phyloP scores from a whole-genome alignment of 2,329 filamentous ascomycete species.

The Claviceps monticola region DNA sequence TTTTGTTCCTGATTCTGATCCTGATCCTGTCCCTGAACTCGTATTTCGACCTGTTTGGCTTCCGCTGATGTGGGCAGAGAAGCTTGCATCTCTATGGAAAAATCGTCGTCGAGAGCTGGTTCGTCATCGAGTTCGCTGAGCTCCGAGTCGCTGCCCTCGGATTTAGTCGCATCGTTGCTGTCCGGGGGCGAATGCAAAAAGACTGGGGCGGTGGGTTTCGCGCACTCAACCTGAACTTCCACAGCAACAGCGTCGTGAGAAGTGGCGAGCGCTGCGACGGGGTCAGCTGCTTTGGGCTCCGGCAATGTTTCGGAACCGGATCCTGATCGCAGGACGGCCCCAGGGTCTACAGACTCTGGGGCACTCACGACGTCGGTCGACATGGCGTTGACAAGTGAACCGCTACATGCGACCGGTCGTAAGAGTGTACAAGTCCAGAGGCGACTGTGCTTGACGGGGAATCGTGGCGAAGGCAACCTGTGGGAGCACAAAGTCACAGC shows the following conservation, averaged over 20 bases:
- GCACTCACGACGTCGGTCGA: conserved; percentile 41
- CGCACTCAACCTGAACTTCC: conserved; percentile 18
- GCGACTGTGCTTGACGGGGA: not conserved
- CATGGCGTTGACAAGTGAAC: conserved; percentile 31
- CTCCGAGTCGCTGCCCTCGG: conserved; percentile 49
- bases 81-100: conserved; percentile 8
- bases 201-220: conserved; percentile 23
- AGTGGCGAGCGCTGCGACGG: conserved; percentile 9
- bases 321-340: conserved; percentile 3
- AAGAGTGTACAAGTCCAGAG: conserved; percentile 11
- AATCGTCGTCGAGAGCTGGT: conserved; percentile 24
- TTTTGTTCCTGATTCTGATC: not conserved
- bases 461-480: not conserved
- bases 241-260: conserved; percentile 14
- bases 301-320: conserved; percentile 15
- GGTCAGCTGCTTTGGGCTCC: conserved; percentile 3
- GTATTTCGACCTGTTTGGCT: conserved; percentile 9
- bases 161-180: conserved; percentile 45
- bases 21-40: not conserved
- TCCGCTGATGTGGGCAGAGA: conserved; percentile 14
- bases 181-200: conserved; percentile 51
- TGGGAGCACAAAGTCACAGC: conserved; percentile 3
- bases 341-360: conserved; percentile 21
- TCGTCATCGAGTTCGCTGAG: conserved; percentile 51
- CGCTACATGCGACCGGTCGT: conserved; percentile 23